These are phyloP conservation scores for Peronospora destructor DNA, from an alignment of 352 stramenopile genomes.

Conservation along the genomic window DNA sequence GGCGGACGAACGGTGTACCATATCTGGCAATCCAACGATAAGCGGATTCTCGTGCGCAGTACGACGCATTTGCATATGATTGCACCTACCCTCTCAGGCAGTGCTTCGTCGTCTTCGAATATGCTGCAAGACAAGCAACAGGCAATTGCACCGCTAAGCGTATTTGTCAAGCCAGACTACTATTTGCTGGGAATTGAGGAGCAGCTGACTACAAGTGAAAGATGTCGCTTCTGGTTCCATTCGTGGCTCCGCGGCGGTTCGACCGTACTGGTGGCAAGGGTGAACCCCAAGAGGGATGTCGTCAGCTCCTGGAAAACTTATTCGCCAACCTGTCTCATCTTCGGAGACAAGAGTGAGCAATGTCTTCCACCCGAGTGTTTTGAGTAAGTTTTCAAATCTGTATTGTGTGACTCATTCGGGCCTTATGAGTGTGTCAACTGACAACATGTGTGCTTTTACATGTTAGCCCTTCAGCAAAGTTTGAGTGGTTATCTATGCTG, in stretches of 20 bases:
- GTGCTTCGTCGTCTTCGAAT: background rate
- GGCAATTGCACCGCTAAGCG: conserved; percentile 28
- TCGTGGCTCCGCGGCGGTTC: conserved; percentile 71
- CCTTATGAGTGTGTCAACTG: background rate
- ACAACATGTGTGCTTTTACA: background rate
- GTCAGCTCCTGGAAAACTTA: conserved; percentile 45
- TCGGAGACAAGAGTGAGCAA: conserved; percentile 28
- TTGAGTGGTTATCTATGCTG: conserved; percentile 29
- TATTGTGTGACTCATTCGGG: background rate
- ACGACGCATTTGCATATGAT: conserved; percentile 26
- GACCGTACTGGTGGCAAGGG: conserved; percentile 37
- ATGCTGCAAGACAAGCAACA: conserved; percentile 3
- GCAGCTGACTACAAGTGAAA: conserved; percentile 52
- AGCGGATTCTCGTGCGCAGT: conserved; percentile 53
- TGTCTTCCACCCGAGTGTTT: conserved; percentile 36
- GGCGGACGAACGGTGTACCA: conserved; percentile 42
- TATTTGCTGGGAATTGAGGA: conserved; percentile 43
- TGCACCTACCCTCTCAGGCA: background rate
- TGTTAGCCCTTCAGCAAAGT: conserved; percentile 33
- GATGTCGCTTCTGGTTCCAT: conserved; percentile 62
- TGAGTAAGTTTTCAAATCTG: conserved; percentile 36
- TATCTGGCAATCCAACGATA: conserved; percentile 53
- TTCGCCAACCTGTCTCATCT: conserved; percentile 39
- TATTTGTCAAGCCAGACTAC: conserved; percentile 74
- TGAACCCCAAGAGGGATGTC: conserved; percentile 28